Conservation (phyloP, 257 asterid genomes). For the Primulina tabacum region DNA sequence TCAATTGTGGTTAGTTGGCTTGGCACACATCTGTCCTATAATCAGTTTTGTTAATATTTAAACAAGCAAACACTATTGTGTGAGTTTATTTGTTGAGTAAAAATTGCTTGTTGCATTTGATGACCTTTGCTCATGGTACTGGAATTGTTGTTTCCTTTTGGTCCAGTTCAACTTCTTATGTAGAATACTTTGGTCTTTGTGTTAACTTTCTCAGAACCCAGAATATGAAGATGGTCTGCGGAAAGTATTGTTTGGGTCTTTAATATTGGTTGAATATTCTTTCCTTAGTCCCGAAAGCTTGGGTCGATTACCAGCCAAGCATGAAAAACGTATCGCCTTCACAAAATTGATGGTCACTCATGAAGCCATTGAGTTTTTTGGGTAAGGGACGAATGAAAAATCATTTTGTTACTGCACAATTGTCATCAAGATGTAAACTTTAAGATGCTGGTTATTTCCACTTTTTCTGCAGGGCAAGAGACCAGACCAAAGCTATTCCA, state of each 20-base stretch:
- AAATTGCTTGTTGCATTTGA: background rate
- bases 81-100: slow-evolving; percentile 7
- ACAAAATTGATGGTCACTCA: slow-evolving; percentile 53
- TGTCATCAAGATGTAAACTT: background rate
- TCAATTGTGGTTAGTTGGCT: slow-evolving; percentile 52
- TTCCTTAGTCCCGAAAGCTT: slow-evolving; percentile 52
- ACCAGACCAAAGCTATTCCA: slow-evolving; percentile 43
- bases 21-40: slow-evolving; percentile 7
- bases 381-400: slow-evolving; percentile 33
- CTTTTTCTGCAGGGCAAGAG: slow-evolving; percentile 46
- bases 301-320: slow-evolving; percentile 45
- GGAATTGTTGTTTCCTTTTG: background rate
- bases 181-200: slow-evolving; percentile 2
- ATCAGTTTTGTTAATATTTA: background rate
- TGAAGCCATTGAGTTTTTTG: slow-evolving; percentile 50
- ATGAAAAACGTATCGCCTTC: slow-evolving; percentile 38
- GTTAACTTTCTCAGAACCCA: slow-evolving; percentile 37
- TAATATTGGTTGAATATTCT: slow-evolving; percentile 56
- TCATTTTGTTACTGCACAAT: background rate
- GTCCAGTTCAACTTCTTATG: background rate
- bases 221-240: slow-evolving; percentile 42
- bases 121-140: background rate
- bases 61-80: background rate
- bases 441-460: slow-evolving; percentile 18
- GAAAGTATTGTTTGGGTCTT: slow-evolving; percentile 51